phyloP scores from a whole-genome alignment of 2,329 filamentous ascomycete species.

The Coniochaeta sp. region DNA sequence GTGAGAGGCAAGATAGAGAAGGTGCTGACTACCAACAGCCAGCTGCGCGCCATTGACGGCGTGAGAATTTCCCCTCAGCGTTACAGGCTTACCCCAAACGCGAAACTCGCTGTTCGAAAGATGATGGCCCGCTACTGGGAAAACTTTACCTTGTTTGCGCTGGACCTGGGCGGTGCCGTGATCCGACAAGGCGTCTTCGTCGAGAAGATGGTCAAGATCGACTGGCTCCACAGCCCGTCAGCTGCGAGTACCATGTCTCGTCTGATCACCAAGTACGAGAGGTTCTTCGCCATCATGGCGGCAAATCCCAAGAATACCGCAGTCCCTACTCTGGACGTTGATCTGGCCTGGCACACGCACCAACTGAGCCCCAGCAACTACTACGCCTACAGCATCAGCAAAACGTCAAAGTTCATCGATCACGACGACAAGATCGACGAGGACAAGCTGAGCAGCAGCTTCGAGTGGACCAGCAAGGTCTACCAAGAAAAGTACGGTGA shows the following conservation, averaged over 20 bases:
- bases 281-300: slow-evolving; percentile 56
- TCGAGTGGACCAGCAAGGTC: slow-evolving; percentile 63
- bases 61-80: slow-evolving; percentile 10
- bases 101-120: slow-evolving; percentile 44
- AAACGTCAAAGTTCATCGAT: slow-evolving; percentile 56
- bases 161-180: slow-evolving; percentile 59
- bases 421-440: slow-evolving; percentile 82
- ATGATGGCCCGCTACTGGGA: slow-evolving; percentile 68
- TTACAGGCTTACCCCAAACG: slow-evolving; percentile 15
- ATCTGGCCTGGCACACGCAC: slow-evolving; percentile 76
- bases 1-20: slow-evolving; percentile 43
- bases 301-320: slow-evolving; percentile 35
- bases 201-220: slow-evolving; percentile 65
- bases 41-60: slow-evolving; percentile 33
- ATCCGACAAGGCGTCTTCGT: slow-evolving; percentile 59
- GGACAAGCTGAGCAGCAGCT: slow-evolving; percentile 51
- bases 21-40: slow-evolving; percentile 26
- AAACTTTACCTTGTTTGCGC: slow-evolving; percentile 55
- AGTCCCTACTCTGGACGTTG: slow-evolving; percentile 68
- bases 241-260: slow-evolving; percentile 55
- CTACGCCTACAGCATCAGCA: slow-evolving; percentile 43
- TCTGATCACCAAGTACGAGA: slow-evolving; percentile 55
- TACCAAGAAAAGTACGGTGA: slow-evolving; percentile 60
- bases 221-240: slow-evolving; percentile 70
- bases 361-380: slow-evolving; percentile 61